Base-by-base conservation (phyloP, 2,329 filamentous ascomycete genomes). In the Cercospora sesami region DNA sequence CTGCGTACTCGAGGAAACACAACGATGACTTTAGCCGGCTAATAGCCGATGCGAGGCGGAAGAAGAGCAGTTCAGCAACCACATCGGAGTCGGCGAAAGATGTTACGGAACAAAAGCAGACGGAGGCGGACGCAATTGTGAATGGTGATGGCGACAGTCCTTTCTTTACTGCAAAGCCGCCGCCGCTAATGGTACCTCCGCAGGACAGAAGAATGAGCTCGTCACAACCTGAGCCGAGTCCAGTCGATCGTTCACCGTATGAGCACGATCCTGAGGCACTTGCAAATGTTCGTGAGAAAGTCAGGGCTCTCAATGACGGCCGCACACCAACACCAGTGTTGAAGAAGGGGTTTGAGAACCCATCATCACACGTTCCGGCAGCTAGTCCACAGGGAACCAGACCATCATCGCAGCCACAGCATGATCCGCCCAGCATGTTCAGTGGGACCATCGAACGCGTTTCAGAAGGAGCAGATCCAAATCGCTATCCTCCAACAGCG, bases 1-100 rank as follows among this genome's bases (percentile, higher is more conserved):
- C 85, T 1, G 90, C 88, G 0, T 97, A 94, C 90, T 89, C 90
- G 26, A 83, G 83, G 7, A 89, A 85, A 68, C 90, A 98, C 79
- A 89, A 89, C 59, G 82, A 82, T 18, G 90, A 93, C 0, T 99
- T 97, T 78, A 88, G 89, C 69, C 86, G 90, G 53, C 79, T 99
- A 55, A 94, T 98, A 74, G 90, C 89, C 2, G 89, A 86, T 73
- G 95, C 94, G 16, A 86, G 87, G 69, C 83, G 82, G 79, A 87
- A 85, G 73, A 86, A 79, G 71, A 74, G 66, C 59, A 72, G 73
- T 10, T 67, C 64, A 6, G 68, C 71, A 28, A 60, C 73, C 66
- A 72, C 69, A 33, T 36, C 66, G 5, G 55, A 59, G 30, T 26
- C 66, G 12, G 68, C 73, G n/a, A 57, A 65, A 33, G 31, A 67